Evolutionary conservation across 139 green algal genomes (phyloP).

Genomic region (Tetradesmus obliquus): DNA sequence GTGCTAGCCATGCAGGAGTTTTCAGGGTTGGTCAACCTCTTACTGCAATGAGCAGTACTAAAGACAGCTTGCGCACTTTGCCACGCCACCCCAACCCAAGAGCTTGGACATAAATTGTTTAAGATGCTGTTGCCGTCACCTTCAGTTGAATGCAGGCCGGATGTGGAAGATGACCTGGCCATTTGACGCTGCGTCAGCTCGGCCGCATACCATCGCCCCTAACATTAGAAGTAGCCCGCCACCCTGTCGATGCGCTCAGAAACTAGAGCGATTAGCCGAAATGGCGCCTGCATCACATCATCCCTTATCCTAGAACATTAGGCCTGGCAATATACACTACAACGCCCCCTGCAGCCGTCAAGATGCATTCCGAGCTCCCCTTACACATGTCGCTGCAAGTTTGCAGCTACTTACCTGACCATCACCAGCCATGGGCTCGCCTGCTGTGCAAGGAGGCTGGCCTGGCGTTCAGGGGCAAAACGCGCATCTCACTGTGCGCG

Average conservation of each 20-base stretch:
- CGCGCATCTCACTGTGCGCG: conserved; percentile 7
- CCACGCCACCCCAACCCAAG: no score
- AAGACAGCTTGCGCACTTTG: no score
- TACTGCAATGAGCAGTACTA: no score
- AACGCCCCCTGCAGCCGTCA: neutral
- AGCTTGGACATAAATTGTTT: no score
- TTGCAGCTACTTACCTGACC: neutral
- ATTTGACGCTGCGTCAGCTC: neutral
- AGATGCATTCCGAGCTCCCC: neutral
- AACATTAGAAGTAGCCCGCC: neutral
- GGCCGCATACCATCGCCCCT: neutral
- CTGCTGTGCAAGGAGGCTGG: neutral
- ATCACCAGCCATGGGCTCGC: neutral
- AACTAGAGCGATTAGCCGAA: neutral
- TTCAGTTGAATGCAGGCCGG: no score
- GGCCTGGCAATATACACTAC: neutral
- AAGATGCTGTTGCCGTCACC: no score
- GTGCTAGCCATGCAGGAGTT: no score
- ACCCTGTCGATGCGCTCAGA: neutral
- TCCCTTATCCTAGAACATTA: neutral
- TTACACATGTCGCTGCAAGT: neutral
- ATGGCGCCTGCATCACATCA: neutral
- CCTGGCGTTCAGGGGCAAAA: neutral
- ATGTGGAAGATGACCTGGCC: neutral
- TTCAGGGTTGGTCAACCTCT: no score